Percentiles rank a stretch among this genome's conserved stretches.
Evolutionary conservation across 805 yeast genomes (phyloP).

Genomic region (Schizosaccharomyces lindneri): DNA sequence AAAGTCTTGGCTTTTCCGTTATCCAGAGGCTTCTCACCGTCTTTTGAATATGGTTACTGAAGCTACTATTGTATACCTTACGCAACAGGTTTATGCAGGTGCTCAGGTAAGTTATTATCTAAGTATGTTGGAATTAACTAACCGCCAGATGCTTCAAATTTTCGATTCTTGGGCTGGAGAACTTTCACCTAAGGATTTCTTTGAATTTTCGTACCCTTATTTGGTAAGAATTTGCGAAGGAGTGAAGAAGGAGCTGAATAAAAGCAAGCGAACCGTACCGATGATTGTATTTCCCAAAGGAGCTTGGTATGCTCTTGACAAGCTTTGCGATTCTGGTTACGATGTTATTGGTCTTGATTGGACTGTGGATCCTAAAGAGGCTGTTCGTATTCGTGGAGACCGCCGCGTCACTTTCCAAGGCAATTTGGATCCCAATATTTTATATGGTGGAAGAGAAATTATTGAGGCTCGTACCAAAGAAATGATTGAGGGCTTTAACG

Average conservation of each 20-base stretch:
- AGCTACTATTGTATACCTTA: constrained; percentile 74
- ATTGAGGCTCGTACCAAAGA: constrained; percentile 59
- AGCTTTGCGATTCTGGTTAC: constrained; percentile 57
- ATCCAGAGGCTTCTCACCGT: constrained; percentile 44
- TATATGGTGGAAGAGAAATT: constrained; percentile 59
- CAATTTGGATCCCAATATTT: constrained; percentile 75
- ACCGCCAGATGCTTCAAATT: constrained; percentile 47
- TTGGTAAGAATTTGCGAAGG: constrained; percentile 45
- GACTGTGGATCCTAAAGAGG: constrained; percentile 65
- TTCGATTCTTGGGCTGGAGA: constrained; percentile 98
- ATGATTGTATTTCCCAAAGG: constrained; percentile 83
- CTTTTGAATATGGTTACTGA: constrained; percentile 59
- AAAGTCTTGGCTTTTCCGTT: constrained; percentile 72
- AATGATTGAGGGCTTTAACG: constrained; percentile 84
- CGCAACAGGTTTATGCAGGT: constrained; percentile 88
- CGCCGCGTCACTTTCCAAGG: constrained; percentile 80
- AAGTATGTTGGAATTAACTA: neutral
- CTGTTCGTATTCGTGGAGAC: constrained; percentile 37
- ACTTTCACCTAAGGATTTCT: constrained; percentile 69
- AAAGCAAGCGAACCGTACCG: constrained; percentile 60
- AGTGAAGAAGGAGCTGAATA: constrained; percentile 43
- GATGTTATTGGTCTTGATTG: constrained; percentile 84
- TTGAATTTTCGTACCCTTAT: constrained; percentile 73
- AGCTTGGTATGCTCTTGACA: constrained; percentile 88
- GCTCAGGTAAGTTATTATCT: constrained; percentile 31